Evolutionary conservation across 805 yeast genomes (phyloP).

Genomic region (Huiozyma sinensis): DNA sequence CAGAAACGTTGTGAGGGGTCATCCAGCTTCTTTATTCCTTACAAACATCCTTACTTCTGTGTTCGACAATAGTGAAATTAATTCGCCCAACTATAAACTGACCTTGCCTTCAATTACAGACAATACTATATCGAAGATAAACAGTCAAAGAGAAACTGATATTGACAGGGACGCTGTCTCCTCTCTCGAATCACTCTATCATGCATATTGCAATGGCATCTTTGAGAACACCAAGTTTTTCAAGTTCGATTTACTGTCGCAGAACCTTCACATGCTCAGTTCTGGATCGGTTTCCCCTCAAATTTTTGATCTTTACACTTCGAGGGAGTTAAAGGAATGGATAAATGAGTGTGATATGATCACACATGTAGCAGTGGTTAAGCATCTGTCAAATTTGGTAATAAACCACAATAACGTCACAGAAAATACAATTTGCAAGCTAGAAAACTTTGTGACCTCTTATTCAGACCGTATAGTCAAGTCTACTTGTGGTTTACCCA

Average conservation of each 20-base stretch:
- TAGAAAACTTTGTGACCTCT: slow-evolving; percentile 42
- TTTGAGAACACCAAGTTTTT: slow-evolving; percentile 58
- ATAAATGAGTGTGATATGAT: slow-evolving; percentile 53
- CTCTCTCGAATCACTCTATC: slow-evolving; percentile 52
- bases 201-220: slow-evolving; percentile 50
- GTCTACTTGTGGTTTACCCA: slow-evolving; percentile 39
- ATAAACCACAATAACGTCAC: slow-evolving; percentile 30
- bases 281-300: slow-evolving; percentile 48
- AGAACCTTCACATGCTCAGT: slow-evolving; percentile 42
- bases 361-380: slow-evolving; percentile 45
- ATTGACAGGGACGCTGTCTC: slow-evolving; percentile 47
- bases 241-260: slow-evolving; percentile 51
- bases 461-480: slow-evolving; percentile 36
- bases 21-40: background rate
- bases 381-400: slow-evolving; percentile 51
- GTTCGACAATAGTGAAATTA: slow-evolving; percentile 5
- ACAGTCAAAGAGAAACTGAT: background rate
- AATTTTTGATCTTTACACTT: slow-evolving; percentile 45
- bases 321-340: slow-evolving; percentile 47
- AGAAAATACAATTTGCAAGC: slow-evolving; percentile 39
- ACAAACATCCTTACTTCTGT: slow-evolving; percentile 1
- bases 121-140: slow-evolving; percentile 31
- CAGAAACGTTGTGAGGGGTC: background rate
- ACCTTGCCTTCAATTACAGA: slow-evolving; percentile 34
- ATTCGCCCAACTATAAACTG: slow-evolving; percentile 13